These are phyloP conservation scores for Wallemia hederae DNA, from an alignment of 1,284 basidiomycete species.

Conservation along the genomic window DNA sequence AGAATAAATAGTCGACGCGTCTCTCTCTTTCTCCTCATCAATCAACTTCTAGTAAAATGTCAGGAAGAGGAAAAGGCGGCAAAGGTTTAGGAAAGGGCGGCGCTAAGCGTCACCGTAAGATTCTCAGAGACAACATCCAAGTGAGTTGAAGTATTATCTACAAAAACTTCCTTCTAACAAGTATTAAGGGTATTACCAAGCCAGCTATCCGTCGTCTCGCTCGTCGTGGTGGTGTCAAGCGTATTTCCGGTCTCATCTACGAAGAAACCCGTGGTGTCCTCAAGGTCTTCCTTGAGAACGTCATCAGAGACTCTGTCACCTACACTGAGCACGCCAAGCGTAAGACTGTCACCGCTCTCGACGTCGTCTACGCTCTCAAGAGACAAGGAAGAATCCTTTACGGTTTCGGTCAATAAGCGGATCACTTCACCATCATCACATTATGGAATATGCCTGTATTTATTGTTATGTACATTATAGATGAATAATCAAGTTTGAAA, in stretches of 20 bases:
- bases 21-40: not conserved
- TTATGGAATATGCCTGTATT: not conserved
- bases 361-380: slow-evolving; percentile 67
- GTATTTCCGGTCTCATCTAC: slow-evolving; percentile 75
- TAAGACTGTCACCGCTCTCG: slow-evolving; percentile 20
- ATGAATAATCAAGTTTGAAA: not conserved
- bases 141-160: not conserved
- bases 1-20: not conserved
- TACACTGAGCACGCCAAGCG: slow-evolving; percentile 21
- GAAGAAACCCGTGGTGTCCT: slow-evolving; percentile 70
- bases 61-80: slow-evolving; percentile 44
- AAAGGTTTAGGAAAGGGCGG: slow-evolving; percentile 53
- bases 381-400: slow-evolving; percentile 65
- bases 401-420: slow-evolving; percentile 35
- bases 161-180: not conserved
- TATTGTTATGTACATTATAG: not conserved
- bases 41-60: slow-evolving; percentile 22
- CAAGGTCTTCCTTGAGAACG: slow-evolving; percentile 35
- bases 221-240: slow-evolving; percentile 81
- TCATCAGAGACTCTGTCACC: slow-evolving; percentile 51
- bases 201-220: slow-evolving; percentile 78
- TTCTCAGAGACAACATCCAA: slow-evolving; percentile 46
- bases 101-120: slow-evolving; percentile 65
- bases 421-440: not conserved
- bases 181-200: slow-evolving; percentile 45